Conservation (phyloP, 78 protist species). For the Protostelium mycophagum region DNA sequence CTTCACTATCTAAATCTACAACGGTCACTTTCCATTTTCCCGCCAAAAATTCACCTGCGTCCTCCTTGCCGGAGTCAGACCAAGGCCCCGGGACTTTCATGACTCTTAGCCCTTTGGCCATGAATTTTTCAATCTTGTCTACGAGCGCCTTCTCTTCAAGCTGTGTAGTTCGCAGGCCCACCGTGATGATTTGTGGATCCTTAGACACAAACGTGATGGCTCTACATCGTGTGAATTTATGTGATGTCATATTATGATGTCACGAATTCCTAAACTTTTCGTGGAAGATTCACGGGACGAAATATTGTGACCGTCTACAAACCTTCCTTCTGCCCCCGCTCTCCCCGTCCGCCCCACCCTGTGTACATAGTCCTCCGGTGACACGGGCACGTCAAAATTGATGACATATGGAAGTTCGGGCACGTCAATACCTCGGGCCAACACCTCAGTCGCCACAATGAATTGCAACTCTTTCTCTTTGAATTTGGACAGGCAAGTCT, state of each 20-base stretch:
- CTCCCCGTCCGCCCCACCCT: slow-evolving; percentile 85
- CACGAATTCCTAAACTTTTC: too few species aligned
- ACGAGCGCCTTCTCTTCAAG: background rate
- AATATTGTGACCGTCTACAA: background rate
- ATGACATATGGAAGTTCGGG: slow-evolving; percentile 53
- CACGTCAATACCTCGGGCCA: slow-evolving; percentile 86
- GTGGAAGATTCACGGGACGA: background rate
- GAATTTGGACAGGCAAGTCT: slow-evolving; percentile 51
- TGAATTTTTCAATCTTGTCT: background rate
- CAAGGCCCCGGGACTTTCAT: background rate
- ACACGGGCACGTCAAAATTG: slow-evolving; percentile 29
- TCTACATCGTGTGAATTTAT: too few species aligned
- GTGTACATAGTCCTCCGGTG: slow-evolving; percentile 60
- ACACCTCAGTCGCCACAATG: slow-evolving; percentile 79
- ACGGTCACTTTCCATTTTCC: background rate
- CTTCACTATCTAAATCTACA: background rate
- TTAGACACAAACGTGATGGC: background rate
- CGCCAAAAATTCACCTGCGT: too few species aligned
- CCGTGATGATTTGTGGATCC: background rate
- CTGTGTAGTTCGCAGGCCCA: background rate
- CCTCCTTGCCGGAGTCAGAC: background rate
- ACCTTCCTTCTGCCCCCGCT: slow-evolving; percentile 58
- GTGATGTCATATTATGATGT: too few species aligned
- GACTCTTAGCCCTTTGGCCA: background rate
- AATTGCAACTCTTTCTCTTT: slow-evolving; percentile 26